Percentiles rank a stretch among this genome's conserved stretches.
Conservation (phyloP, 805 yeast genomes). For the Saccharomycopsis microspora region DNA sequence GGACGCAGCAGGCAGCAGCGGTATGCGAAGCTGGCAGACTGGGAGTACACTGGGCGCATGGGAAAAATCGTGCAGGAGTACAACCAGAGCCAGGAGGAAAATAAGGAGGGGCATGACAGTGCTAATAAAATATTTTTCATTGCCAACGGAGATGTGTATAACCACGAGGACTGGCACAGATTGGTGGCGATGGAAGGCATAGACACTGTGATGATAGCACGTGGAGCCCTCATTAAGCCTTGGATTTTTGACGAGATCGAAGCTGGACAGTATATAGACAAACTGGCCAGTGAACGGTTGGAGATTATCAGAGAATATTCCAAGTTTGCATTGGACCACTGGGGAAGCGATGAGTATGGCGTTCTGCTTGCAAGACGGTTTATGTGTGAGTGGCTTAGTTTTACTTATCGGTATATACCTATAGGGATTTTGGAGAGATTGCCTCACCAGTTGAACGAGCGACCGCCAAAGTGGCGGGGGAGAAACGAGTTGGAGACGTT, state of each 20-base stretch:
- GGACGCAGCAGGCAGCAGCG: conserved; percentile 96
- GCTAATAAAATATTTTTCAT: conserved; percentile 62
- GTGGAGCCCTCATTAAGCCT: conserved; percentile 96
- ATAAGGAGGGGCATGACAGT: conserved; percentile 45
- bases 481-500: conserved; percentile 87
- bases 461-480: conserved; percentile 91
- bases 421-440: conserved; percentile 81
- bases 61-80: conserved; percentile 56
- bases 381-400: conserved; percentile 88
- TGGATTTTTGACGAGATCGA: conserved; percentile 98
- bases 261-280: conserved; percentile 79
- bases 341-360: conserved; percentile 98
- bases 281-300: conserved; percentile 80
- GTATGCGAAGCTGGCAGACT: conserved; percentile 82
- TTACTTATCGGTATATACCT: conserved; percentile 90
- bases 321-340: conserved; percentile 78
- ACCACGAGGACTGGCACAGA: conserved; percentile 78
- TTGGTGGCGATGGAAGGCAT: conserved; percentile 49
- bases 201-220: conserved; percentile 93
- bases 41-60: conserved; percentile 76
- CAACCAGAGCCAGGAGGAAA: conserved; percentile 40
- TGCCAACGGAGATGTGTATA: conserved; percentile 91
- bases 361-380: conserved; percentile 78
- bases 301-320: conserved; percentile 63
- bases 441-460: conserved; percentile 83